A percentile compares a stretch with the other conserved stretches of the same genome.
Evolutionary conservation across 2,329 filamentous ascomycete genomes (phyloP).

Genomic region (Lizonia empirigonia): DNA sequence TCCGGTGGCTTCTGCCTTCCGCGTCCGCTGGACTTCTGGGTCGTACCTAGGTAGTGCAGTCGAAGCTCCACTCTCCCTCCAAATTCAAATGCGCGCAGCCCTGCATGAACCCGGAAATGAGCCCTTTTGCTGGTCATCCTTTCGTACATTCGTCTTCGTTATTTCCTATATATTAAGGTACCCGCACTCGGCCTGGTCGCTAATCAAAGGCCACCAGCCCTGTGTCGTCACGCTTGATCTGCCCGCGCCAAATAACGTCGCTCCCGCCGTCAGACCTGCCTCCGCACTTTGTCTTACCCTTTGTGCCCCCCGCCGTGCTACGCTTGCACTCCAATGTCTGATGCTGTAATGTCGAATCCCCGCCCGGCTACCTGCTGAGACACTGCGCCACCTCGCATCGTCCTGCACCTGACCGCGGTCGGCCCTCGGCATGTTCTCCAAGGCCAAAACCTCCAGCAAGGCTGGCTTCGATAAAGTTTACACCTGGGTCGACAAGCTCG

Average conservation of each 20-base stretch:
- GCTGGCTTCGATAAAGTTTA: slow-evolving; percentile 73
- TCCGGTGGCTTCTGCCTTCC: slow-evolving; percentile 1
- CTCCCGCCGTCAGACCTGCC: slow-evolving; percentile 30
- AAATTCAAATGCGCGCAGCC: neutral
- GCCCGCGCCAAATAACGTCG: slow-evolving; percentile 31
- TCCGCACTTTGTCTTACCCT: slow-evolving; percentile 13
- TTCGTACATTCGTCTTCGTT: no score
- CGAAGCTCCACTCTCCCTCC: neutral
- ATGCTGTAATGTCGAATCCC: slow-evolving; percentile 32
- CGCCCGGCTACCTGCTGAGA: slow-evolving; percentile 23
- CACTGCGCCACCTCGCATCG: slow-evolving; percentile 24
- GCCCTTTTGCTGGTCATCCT: slow-evolving; percentile 16
- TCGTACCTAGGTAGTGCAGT: neutral
- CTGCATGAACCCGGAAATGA: slow-evolving; percentile 16
- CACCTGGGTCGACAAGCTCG: slow-evolving; percentile 69
- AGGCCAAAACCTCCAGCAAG: slow-evolving; percentile 44
- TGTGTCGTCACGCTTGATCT: slow-evolving; percentile 25
- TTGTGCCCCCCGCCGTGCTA: slow-evolving; percentile 13
- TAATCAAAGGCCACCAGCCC: neutral
- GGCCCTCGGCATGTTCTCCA: slow-evolving; percentile 40
- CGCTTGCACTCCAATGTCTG: slow-evolving; percentile 15
- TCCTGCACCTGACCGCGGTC: no score
- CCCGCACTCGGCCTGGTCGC: slow-evolving; percentile 15
- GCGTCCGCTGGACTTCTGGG: neutral
- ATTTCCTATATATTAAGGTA: slow-evolving; percentile 39